Percentiles rank a stretch among this genome's conserved stretches.
phyloP scores from a whole-genome alignment of 768 basidiomycete species.

The Russula abietina region DNA sequence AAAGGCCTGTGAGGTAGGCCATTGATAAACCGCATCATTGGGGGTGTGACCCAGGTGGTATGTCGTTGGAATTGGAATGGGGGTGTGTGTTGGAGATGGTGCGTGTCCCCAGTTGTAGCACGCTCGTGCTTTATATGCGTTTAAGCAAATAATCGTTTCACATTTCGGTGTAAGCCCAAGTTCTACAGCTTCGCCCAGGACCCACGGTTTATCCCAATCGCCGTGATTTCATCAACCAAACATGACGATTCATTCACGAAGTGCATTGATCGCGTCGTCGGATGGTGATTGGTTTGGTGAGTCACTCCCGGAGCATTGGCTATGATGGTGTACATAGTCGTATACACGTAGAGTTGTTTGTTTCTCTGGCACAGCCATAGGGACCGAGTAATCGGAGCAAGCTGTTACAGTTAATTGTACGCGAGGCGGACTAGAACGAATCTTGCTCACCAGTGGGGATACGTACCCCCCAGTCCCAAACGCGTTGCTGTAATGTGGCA shows the following conservation, averaged over 20 bases:
- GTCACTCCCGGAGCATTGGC: slow-evolving; percentile 11
- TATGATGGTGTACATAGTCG: slow-evolving; percentile 5
- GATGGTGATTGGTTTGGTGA: slow-evolving; percentile 15
- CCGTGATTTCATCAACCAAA: slow-evolving; percentile 22
- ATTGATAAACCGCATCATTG: slow-evolving; percentile 12
- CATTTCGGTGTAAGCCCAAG: background rate
- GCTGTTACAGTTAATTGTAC: slow-evolving; percentile 8
- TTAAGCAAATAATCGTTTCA: slow-evolving; percentile 14
- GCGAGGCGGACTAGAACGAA: slow-evolving; percentile 5
- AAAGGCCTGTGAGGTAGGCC: slow-evolving; percentile 10
- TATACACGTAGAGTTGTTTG: slow-evolving; percentile 10
- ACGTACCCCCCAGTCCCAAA: slow-evolving; percentile 14
- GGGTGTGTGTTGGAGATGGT: background rate
- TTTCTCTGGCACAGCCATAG: slow-evolving; percentile 8
- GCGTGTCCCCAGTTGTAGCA: background rate
- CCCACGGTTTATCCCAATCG: slow-evolving; percentile 10
- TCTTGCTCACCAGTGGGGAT: background rate
- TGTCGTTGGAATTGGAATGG: no score
- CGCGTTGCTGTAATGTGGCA: background rate
- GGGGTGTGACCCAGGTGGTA: background rate
- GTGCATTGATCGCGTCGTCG: slow-evolving; percentile 15
- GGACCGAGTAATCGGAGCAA: background rate
- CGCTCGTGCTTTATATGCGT: slow-evolving; percentile 6
- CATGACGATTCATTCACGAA: slow-evolving; percentile 8
- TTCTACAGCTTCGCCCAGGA: background rate